phyloP scores from a whole-genome alignment of 163 green algal species.

The Chlamydomonas reinhardtii region DNA sequence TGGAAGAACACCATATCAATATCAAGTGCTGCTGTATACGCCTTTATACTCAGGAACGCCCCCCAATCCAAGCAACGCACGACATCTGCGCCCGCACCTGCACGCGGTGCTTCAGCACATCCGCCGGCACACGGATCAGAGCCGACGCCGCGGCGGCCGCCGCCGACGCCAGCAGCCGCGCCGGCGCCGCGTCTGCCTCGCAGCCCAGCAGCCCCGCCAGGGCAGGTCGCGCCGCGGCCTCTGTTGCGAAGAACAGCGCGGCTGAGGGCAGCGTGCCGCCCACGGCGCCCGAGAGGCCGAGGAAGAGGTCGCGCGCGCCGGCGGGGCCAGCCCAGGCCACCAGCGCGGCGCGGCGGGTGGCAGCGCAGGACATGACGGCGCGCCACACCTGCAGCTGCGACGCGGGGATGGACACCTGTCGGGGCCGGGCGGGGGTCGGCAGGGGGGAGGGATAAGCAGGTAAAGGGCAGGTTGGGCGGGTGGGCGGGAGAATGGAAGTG shows the following conservation, averaged over 20 bases:
- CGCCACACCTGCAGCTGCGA: slow-evolving; percentile 44
- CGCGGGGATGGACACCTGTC: slow-evolving; percentile 15
- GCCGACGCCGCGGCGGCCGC: slow-evolving; percentile 74
- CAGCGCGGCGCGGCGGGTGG: neutral
- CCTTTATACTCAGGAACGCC: too few species aligned
- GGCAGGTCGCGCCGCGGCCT: slow-evolving; percentile 66
- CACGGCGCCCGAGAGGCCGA: slow-evolving; percentile 70
- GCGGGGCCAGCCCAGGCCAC: slow-evolving; percentile 34
- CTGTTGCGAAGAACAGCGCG: slow-evolving; percentile 80
- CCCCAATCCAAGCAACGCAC: too few species aligned
- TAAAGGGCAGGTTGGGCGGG: too few species aligned
- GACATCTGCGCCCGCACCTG: slow-evolving; percentile 53
- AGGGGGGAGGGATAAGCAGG: neutral
- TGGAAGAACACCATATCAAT: too few species aligned
- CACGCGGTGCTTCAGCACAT: slow-evolving; percentile 79
- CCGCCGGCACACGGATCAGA: slow-evolving; percentile 77
- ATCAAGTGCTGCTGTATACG: too few species aligned
- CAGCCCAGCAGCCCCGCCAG: slow-evolving; percentile 21
- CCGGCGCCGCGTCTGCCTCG: slow-evolving; percentile 32
- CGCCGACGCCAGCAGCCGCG: slow-evolving; percentile 71
- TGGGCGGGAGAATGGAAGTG: too few species aligned
- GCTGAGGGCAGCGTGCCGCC: slow-evolving; percentile 78
- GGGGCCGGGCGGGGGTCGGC: too few species aligned
- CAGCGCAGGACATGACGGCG: neutral
- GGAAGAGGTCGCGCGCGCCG: slow-evolving; percentile 74